Evolutionary conservation across 2,329 filamentous ascomycete genomes (phyloP).

Genomic region (Colletotrichum limetticola): DNA sequence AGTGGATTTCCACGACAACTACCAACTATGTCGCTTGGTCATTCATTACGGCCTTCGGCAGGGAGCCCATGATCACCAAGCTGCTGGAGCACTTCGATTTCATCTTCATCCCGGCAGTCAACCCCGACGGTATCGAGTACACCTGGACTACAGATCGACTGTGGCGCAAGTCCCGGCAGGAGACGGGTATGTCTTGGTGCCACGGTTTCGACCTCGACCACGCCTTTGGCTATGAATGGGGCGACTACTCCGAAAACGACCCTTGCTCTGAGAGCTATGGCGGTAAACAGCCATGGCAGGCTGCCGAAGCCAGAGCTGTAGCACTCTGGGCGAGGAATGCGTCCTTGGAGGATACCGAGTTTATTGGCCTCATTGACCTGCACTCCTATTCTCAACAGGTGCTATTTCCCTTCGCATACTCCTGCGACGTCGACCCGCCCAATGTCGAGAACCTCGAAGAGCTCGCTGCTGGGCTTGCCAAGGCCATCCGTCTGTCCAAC

Average conservation of each 20-base stretch:
- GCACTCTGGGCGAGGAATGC: constrained; percentile 87
- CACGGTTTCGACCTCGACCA: constrained; percentile 90
- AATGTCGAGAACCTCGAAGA: constrained; percentile 93
- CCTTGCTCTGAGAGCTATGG: constrained; percentile 94
- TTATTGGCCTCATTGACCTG: constrained; percentile 88
- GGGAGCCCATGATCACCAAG: constrained; percentile 75
- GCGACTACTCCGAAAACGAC: constrained; percentile 66
- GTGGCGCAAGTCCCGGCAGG: constrained; percentile 94
- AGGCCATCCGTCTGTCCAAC: constrained; percentile 84
- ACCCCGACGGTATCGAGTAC: constrained; percentile 95
- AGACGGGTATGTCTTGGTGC: constrained; percentile 84
- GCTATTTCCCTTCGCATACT: constrained; percentile 90
- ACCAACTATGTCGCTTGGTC: constrained; percentile 92
- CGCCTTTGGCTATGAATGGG: constrained; percentile 85
- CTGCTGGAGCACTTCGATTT: constrained; percentile 88
- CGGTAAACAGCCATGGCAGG: constrained; percentile 85
- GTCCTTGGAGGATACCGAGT: constrained; percentile 76
- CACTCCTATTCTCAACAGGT: constrained; percentile 97
- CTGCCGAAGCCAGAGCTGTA: constrained; percentile 78
- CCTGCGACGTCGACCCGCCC: constrained; percentile 81
- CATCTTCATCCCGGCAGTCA: constrained; percentile 87
- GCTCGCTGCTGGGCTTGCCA: constrained; percentile 86
- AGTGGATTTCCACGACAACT: constrained; percentile 95
- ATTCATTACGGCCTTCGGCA: constrained; percentile 85
- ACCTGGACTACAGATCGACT: constrained; percentile 91